Percentiles rank a stretch among this genome's conserved stretches.
Evolutionary conservation across 495 filamentous ascomycete genomes (phyloP).

Genomic region (Bathelium albidoporum): DNA sequence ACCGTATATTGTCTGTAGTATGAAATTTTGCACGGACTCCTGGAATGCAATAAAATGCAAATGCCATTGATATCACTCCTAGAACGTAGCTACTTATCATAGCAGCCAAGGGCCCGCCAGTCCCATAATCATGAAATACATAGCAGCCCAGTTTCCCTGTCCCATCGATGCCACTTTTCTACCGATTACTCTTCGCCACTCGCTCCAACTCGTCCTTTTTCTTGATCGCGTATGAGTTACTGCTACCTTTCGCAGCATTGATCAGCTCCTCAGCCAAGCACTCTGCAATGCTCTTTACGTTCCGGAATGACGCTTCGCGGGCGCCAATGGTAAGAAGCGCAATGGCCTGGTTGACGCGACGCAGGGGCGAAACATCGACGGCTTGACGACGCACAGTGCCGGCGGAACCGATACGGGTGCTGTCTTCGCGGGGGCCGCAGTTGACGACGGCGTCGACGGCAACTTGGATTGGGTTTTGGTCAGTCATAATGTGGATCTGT

Average conservation of each 20-base stretch:
- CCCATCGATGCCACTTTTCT: slow-evolving; percentile 31
- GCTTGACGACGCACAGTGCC: slow-evolving; percentile 99
- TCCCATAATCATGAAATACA: neutral
- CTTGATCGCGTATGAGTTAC: slow-evolving; percentile 99
- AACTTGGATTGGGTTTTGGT: slow-evolving; percentile 99
- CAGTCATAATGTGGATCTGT: slow-evolving; percentile 99
- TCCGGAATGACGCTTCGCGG: slow-evolving; percentile 93
- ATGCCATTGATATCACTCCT: neutral
- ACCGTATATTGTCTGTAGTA: too few species aligned
- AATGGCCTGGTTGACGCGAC: slow-evolving; percentile 99
- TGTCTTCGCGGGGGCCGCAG: slow-evolving; percentile 99
- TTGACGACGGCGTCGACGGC: slow-evolving; percentile 99
- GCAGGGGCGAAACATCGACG: slow-evolving; percentile 98
- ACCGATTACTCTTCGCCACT: slow-evolving; percentile 99
- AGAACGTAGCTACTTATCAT: neutral
- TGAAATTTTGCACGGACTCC: neutral
- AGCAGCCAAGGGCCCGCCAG: neutral
- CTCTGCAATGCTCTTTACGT: slow-evolving; percentile 97
- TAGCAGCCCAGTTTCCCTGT: neutral
- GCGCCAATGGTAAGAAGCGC: slow-evolving; percentile 95
- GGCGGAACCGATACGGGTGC: slow-evolving; percentile 96
- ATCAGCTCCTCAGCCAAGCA: slow-evolving; percentile 99
- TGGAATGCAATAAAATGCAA: neutral
- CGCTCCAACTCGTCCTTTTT: slow-evolving; percentile 99
- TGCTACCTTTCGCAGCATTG: slow-evolving; percentile 99